Base-by-base conservation (phyloP, 495 filamentous ascomycete species). In the Trichodelitschia bisporula region DNA sequence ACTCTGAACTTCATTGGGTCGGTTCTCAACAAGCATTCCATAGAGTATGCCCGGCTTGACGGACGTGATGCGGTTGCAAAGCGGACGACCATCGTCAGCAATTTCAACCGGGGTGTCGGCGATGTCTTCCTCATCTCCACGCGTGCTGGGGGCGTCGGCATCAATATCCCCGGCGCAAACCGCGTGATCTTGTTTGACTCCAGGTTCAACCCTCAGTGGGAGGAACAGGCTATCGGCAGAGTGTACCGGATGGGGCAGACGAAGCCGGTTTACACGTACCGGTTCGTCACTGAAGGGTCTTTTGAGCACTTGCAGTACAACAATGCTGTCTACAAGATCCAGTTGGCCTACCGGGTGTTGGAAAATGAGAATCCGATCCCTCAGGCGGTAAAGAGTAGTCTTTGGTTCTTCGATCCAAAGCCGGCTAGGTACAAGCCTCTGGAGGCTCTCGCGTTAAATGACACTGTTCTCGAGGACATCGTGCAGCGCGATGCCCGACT, bases 111-210 rank as follows among this genome's bases (percentile, higher is more conserved):
- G 0, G 34, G 34, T n/a, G 44, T 53, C 4, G 42, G 45, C 10
- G 36, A 59, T 34, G 50, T 90, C 1, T 79, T 75, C 39, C 55
- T 92, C 2, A 77, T 92, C 17, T 90, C 80, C 0, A 91, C 82
- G 1, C 62, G 45, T 32, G 77, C 83, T 13, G 82, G 82, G 11
- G 80, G 78, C 1, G 43, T 77, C 0, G 82, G 82, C 0, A 49
- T 93, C 33, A 95, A 95, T 39, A 67, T 95, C 18, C 57, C 53
- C 21, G 72, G 75, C 3, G 84, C 84, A 0, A 95, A 90, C 46
- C 65, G 84, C 4, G 76, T 91, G 6, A 58, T 93, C 15, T 74
- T 95, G 13, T 72, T 91, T 20, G 84, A 95, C 41, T 77, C 73
- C 44, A 55, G 57, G 28, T 92, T 69, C 48, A 84, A 77, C 31